A percentile compares a stretch with the other conserved stretches of the same genome.
These are phyloP conservation scores for Backusella mclennaniae DNA, from an alignment of 192 early-diverging fungal genomes.

Conservation along the genomic window DNA sequence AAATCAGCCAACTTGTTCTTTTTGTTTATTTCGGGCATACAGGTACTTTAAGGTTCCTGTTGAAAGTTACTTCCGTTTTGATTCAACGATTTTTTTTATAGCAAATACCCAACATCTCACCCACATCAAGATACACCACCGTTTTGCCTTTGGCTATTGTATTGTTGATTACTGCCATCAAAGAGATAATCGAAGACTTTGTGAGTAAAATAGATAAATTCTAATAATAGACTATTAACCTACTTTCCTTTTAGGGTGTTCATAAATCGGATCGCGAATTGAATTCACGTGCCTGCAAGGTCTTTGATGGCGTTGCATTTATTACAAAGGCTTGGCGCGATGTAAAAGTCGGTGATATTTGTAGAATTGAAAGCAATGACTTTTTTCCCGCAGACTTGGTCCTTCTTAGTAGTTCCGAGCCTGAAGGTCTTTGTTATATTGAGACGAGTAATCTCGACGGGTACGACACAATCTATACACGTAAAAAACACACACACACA, in stretches of 20 bases:
- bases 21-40: slow-evolving; percentile 93
- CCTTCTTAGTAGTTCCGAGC: slow-evolving; percentile 82
- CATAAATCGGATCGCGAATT: slow-evolving; percentile 75
- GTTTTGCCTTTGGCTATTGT: slow-evolving; percentile 78
- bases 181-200: slow-evolving; percentile 88
- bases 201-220: slow-evolving; percentile 22
- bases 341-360: slow-evolving; percentile 90
- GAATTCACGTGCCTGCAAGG: slow-evolving; percentile 63
- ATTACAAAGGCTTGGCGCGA: slow-evolving; percentile 76
- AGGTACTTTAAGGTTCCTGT: slow-evolving; percentile 49
- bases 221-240: too few relatives aligned
- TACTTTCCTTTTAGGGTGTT: slow-evolving; percentile 51
- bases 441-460: slow-evolving; percentile 95
- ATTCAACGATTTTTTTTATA: slow-evolving; percentile 24
- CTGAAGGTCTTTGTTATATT: slow-evolving; percentile 92
- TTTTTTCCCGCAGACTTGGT: slow-evolving; percentile 93
- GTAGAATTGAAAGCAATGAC: slow-evolving; percentile 81
- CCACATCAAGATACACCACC: slow-evolving; percentile 86
- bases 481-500: too few relatives aligned
- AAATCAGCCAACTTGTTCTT: slow-evolving; percentile 99
- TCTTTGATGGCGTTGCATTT: slow-evolving; percentile 64
- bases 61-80: too few relatives aligned
- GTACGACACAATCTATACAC: not conserved
- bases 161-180: slow-evolving; percentile 79
- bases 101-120: slow-evolving; percentile 95